Conservation (phyloP, 2,329 filamentous ascomycete species). For the Aspergillus novoparasiticus region DNA sequence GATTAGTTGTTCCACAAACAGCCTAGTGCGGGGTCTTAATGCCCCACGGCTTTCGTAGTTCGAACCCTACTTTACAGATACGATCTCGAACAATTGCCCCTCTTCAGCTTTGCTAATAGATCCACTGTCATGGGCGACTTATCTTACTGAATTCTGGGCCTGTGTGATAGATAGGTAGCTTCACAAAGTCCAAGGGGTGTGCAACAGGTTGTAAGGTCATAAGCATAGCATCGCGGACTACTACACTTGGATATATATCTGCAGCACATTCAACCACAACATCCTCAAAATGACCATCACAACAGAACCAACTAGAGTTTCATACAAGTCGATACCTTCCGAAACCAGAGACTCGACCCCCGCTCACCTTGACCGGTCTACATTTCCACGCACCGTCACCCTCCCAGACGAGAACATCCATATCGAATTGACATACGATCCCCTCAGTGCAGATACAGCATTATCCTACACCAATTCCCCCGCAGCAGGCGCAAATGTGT, state of each 20-base stretch:
- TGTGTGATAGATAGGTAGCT: background rate
- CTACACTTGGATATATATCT: background rate
- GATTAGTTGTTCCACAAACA: background rate
- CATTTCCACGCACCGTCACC: slow-evolving; percentile 42
- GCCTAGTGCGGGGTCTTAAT: background rate
- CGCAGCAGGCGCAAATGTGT: slow-evolving; percentile 47
- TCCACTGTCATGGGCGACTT: background rate
- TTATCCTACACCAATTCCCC: slow-evolving; percentile 44
- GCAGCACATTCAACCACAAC: background rate
- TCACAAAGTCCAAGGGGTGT: background rate
- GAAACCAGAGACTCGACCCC: slow-evolving; percentile 17
- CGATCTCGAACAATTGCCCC: background rate
- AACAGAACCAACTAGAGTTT: background rate
- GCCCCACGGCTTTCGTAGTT: background rate
- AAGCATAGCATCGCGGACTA: background rate
- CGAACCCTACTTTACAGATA: background rate
- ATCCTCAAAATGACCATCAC: background rate
- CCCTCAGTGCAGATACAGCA: slow-evolving; percentile 39
- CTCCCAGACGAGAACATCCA: slow-evolving; percentile 39
- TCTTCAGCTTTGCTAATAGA: background rate
- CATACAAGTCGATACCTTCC: background rate
- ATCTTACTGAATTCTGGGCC: background rate
- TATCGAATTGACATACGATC: slow-evolving; percentile 45
- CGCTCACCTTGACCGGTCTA: slow-evolving; percentile 41
- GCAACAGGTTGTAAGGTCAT: background rate